Evolutionary conservation across 1,139 yeast genomes (phyloP).

Genomic region (Scheffersomyces cryptocercus): DNA sequence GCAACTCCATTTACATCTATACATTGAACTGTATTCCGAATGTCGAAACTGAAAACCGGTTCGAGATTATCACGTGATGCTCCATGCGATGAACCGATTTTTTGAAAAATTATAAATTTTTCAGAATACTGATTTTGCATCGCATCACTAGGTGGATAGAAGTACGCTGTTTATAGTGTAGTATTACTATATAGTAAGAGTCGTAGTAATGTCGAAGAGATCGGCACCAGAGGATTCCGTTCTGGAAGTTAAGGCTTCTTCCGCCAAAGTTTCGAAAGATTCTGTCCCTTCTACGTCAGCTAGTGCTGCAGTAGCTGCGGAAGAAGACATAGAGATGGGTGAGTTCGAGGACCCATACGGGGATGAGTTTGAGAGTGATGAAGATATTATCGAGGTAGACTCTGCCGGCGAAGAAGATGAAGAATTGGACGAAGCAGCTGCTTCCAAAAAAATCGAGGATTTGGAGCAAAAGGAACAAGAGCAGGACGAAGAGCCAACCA

Average conservation of each 20-base stretch:
- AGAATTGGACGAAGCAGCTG: constrained; percentile 37
- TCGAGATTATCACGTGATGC: neutral
- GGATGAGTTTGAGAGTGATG: constrained; percentile 94
- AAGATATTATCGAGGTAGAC: constrained; percentile 78
- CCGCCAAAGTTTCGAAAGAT: constrained; percentile 19
- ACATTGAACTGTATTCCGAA: too few species aligned
- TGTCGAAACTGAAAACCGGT: too few species aligned
- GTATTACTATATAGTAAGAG: constrained; percentile 1
- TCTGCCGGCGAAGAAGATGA: constrained; percentile 65
- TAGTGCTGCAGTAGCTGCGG: constrained; percentile 20
- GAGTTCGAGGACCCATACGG: constrained; percentile 94
- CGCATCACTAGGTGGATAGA: too few species aligned
- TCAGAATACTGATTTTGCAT: neutral
- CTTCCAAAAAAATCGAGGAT: constrained; percentile 24
- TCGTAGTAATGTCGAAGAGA: constrained; percentile 61
- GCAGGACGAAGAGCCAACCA: constrained; percentile 33
- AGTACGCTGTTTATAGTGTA: too few species aligned
- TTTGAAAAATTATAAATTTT: neutral
- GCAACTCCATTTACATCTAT: too few species aligned
- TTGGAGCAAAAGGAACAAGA: constrained; percentile 25
- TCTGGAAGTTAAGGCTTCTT: constrained; percentile 28
- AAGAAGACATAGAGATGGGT: constrained; percentile 65
- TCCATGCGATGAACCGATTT: neutral
- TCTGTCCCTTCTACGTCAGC: constrained; percentile 15
- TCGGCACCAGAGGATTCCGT: constrained; percentile 41